These are phyloP conservation scores for Colletotrichum sp. DNA, from an alignment of 2,329 filamentous ascomycete genomes.

Conservation along the genomic window DNA sequence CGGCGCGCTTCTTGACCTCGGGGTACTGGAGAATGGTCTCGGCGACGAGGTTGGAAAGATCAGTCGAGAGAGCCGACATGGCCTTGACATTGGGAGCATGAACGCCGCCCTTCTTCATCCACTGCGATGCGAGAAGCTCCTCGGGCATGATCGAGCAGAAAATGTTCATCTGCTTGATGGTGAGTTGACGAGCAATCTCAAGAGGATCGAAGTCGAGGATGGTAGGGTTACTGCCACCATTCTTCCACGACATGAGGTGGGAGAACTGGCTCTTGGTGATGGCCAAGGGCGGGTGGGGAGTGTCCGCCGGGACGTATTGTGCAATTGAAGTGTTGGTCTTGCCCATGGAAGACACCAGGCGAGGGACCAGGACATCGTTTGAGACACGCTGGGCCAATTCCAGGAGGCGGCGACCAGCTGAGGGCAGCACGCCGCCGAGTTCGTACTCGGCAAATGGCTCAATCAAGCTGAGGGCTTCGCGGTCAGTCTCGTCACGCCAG, in stretches of 20 bases:
- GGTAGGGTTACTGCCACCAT: slow-evolving; percentile 70
- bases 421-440: slow-evolving; percentile 71
- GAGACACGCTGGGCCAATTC: slow-evolving; percentile 83
- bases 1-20: slow-evolving; percentile 92
- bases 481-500: slow-evolving; percentile 85
- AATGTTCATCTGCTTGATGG: slow-evolving; percentile 87
- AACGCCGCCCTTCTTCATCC: slow-evolving; percentile 85
- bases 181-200: slow-evolving; percentile 90
- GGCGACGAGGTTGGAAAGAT: slow-evolving; percentile 89
- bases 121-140: slow-evolving; percentile 89
- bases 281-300: slow-evolving; percentile 70
- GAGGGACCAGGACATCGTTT: slow-evolving; percentile 77
- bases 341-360: slow-evolving; percentile 83
- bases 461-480: slow-evolving; percentile 76
- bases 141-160: slow-evolving; percentile 93
- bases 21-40: slow-evolving; percentile 88
- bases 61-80: slow-evolving; percentile 91
- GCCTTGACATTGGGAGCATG: slow-evolving; percentile 89
- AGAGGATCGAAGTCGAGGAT: slow-evolving; percentile 91
- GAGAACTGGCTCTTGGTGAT: slow-evolving; percentile 80
- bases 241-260: slow-evolving; percentile 75
- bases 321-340: slow-evolving; percentile 82
- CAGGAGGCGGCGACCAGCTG: slow-evolving; percentile 78
- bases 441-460: slow-evolving; percentile 79
- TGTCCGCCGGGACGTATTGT: slow-evolving; percentile 73